Evolutionary conservation across 2,329 filamentous ascomycete species (phyloP), one percentile per base, ranked within the genome.

Genomic region (Diaporthe eres): DNA sequence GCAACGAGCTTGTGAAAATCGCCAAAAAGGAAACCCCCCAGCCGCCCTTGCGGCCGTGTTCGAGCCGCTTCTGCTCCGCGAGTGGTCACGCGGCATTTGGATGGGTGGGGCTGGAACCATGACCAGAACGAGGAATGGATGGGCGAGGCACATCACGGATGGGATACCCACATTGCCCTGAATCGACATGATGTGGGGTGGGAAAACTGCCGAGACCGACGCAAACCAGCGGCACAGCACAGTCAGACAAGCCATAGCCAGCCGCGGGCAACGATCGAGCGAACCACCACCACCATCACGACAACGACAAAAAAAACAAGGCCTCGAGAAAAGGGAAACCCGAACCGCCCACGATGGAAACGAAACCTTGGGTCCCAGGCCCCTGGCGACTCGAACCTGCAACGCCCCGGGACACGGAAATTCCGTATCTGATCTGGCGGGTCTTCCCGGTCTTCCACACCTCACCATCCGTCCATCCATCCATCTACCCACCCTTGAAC

Each of bases 151-250:
- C 60, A 65, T 49, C 44, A 37, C 19, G 44, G 31, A 65, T 28
- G 44, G 17, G 31, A 42, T 68, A 68, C 65, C 47, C 65, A 68
- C 65, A 53, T 68, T 68, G 34, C 47, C 31, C 44, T 51, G 65
- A 68, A 39, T 51, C 34, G 65, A 68, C 47, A 53, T 22, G 65
- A 17, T 39, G 47, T 37, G 47, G 47, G 19, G 31, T 8, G 5
- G 22, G 28, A 31, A 19, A 53, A 68, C 47, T 68, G 65, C 65
- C 65, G 65, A 68, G 47, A 53, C 31, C 65, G 22, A 68, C 37
- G 37, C 28, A 44, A 51, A 25, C 31, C 47, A 34, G 37, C 65
- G 19, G 60, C 7, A 47, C 39, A 47, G 60, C 7, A 47, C 39
- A 47, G 39, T 19, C 55, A 60, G 15, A 12, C 37, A 31, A 39